Evolutionary conservation across 352 stramenopile species (phyloP).

Genomic region (Phytophthora citricola): DNA sequence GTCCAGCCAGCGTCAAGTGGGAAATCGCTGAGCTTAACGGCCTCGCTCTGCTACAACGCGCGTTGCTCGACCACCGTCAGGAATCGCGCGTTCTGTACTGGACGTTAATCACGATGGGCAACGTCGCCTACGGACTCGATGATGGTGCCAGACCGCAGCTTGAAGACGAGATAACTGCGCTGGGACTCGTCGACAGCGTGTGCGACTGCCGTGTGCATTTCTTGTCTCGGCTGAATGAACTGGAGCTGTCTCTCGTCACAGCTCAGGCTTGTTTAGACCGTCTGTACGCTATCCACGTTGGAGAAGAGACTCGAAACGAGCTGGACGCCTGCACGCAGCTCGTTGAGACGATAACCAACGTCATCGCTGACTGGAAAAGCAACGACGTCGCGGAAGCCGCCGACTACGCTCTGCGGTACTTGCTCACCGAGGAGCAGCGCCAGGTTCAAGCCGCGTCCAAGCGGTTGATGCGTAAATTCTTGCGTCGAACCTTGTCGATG

Average conservation of each 20-base stretch:
- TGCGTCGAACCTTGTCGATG: constrained; percentile 44
- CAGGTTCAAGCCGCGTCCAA: constrained; percentile 57
- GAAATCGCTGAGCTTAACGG: constrained; percentile 44
- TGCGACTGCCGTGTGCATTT: constrained; percentile 53
- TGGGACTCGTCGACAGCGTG: constrained; percentile 47
- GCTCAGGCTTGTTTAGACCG: constrained; percentile 40
- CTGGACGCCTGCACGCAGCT: constrained; percentile 59
- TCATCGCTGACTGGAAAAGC: constrained; percentile 47
- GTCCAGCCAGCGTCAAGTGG: constrained; percentile 43
- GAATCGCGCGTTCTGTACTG: constrained; percentile 63
- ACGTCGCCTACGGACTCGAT: constrained; percentile 54
- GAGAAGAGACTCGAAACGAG: constrained; percentile 76
- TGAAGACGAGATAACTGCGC: constrained; percentile 35
- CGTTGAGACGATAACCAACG: constrained; percentile 42
- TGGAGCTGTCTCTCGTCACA: constrained; percentile 50
- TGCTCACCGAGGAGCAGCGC: constrained; percentile 59
- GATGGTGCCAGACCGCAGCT: constrained; percentile 21
- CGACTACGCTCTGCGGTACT: constrained; percentile 69
- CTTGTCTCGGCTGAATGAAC: constrained; percentile 49
- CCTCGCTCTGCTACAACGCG: constrained; percentile 45
- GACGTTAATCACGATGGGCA: constrained; percentile 56
- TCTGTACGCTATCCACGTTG: constrained; percentile 57
- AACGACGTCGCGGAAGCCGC: constrained; percentile 61
- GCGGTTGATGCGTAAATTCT: constrained; percentile 52
- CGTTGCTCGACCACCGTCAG: constrained; percentile 45